Evolutionary conservation across 1,284 basidiomycete genomes (phyloP), one percentile per base, ranked within the genome.

Genomic region (Cutaneotrichosporon dermatis): DNA sequence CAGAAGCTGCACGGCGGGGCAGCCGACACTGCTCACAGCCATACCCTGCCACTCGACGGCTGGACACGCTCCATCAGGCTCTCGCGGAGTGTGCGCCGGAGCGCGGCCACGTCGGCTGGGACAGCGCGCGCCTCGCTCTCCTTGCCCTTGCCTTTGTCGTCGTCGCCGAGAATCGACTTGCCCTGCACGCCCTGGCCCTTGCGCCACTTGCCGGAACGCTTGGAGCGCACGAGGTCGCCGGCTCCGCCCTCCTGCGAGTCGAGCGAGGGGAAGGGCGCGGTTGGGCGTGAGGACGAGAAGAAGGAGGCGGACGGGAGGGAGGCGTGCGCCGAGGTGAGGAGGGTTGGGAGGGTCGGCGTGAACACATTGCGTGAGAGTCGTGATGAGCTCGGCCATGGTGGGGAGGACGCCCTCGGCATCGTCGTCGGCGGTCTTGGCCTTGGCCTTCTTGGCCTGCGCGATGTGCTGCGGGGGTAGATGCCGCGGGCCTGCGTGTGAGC

Each of bases 241-340:
- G 59, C 54, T 25, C 46, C 59, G 37, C 61, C 63, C 9, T 64
- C 63, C 36, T 55, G 39, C n/a, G 64, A 62, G 15, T 83, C 74
- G 53, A 81, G 79, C 1, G 87, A 86, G 1, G 75, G 75, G 78
- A 34, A 79, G 70, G 2, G 68, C 54, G 35, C 69, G 66, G 49
- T 76, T 75, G 13, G 75, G 75, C 6, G 84, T 86, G 15, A 95
- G 81, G 37, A 95, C 81, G 6, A 88, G 74, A 6, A 96, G 82
- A 1, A 96, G 78, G 13, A 88, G 85, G 41, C 92, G 86, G 51
- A 94, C 66, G 42, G 92, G 89, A 67, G 95, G 93, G 92, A 92
- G 34, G 87, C 91, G 70, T 92, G 93, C 15, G 88, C 86, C 68
- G 93, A 86, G 78, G 87, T 84, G 40, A 93, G 77, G 37, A 94